Evolutionary conservation across 768 basidiomycete genomes (phyloP), one percentile per base, ranked within the genome.

Genomic region (Amylocystis lapponica): DNA sequence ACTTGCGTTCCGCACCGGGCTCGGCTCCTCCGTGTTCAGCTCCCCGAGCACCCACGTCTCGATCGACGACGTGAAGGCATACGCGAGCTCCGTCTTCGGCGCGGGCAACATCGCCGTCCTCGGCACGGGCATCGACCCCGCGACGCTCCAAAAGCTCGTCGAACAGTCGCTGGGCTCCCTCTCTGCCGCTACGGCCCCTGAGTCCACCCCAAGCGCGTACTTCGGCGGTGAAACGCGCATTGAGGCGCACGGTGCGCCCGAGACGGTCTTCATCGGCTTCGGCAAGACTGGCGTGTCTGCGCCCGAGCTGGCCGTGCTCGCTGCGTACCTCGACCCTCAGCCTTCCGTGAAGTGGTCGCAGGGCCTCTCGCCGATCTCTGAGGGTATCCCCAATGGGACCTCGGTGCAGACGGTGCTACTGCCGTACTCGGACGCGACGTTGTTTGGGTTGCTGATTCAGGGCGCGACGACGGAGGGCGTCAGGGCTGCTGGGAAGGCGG

Each of bases 1-100:
- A 33, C 71, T 94, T 45, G 94, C 95, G 33, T 99, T 98, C 86
- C 91, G 94, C 58, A 74, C 72, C 32, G 95, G 95, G 13, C 91
- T 98, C 55, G 95, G 95, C 54, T 76, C 86, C 53, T 85, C 94
- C 19, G 77, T 97, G 47, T 91, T 89, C 66, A 85, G 92, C 16
- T 70, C 83, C n/a, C 70, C 78, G 13, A 81, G 87, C 58, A 67
- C 67, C 46, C 66, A 74, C 52, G 64, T 88, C 54, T 75, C 80
- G 36, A 72, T 75, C 17, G 75, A 74, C 11, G 84, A 90, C 51
- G 75, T 95, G 56, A 81, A 83, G 59, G 66, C 75, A 2, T 93
- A 77, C 56, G 91, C 91, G 49, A 62, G 75, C 23, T 64, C 77
- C 41, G 81, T 80, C 19, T 93, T 94, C 66, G 70, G 76, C 40